Evolutionary conservation across 176 grass and related monocot genomes (phyloP), one percentile per base, ranked within the genome.

Genomic region (Poa annua): DNA sequence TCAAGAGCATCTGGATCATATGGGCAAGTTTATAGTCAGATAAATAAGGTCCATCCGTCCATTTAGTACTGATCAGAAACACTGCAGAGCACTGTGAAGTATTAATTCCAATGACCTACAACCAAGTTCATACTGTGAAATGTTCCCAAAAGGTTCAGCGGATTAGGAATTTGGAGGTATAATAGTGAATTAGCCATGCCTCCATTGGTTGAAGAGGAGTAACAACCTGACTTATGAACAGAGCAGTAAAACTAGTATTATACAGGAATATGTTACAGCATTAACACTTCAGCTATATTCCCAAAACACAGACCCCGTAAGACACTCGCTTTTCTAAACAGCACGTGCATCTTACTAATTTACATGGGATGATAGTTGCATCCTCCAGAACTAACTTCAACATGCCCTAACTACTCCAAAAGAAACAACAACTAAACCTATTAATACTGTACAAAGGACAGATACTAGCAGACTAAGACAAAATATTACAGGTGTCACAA

Each of bases 1-100:
- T 83, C 29, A 71, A 88, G 57, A 44, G 76, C 95, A 60, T 16
- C 8, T 4, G 1, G 14, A 59, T 94, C 71, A 12, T 89, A 83
- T 19, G 1, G 29, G 50, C 3, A 5, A 4, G 12, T 59, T 81
- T 66, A 19, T 57, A 19, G 49, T 36, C 47, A 60, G 32, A 63
- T 68, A 81, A 77, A 67, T 6, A 2, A 61, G 1, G 26, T 44
- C 2, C 2, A 8, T 19, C 26, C 13, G 57, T 74, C 26, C 19
- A 50, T 74, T 67, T 66, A 66, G 5, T 74, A 26, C 36, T 66
- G 67, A 24, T 59, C 11, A 77, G 66, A 77, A 19, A 21, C 70
- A 80, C 15, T 12, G 11, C 16, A 16, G 11, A 20, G 1, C n/a
- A 57, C 2, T 52, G 9, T 57, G 26, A 79, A 80, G 24, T 15